A percentile compares a stretch with the other conserved stretches of the same genome.
These are phyloP conservation scores for Penicillium ochrochloron DNA, from an alignment of 495 filamentous ascomycete species.

Conservation along the genomic window DNA sequence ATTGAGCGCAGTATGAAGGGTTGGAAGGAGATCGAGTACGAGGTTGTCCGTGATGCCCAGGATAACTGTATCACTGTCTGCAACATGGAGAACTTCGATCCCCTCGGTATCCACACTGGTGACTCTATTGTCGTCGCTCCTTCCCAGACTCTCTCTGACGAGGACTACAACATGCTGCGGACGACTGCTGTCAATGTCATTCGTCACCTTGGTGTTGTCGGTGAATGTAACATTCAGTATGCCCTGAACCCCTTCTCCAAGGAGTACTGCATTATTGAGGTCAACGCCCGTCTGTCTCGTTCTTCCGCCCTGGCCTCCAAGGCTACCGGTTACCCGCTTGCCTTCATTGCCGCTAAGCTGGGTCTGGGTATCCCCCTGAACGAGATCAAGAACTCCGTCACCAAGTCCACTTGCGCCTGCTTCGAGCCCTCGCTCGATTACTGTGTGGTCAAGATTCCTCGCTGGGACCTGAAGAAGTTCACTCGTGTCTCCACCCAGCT, in stretches of 20 bases:
- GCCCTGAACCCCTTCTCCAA: slow-evolving; percentile 94
- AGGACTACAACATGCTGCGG: slow-evolving; percentile 99
- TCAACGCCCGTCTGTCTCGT: slow-evolving; percentile 95
- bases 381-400: slow-evolving; percentile 95
- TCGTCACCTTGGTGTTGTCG: slow-evolving; percentile 93
- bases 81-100: slow-evolving; percentile 99
- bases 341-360: slow-evolving; percentile 94
- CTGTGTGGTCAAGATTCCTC: slow-evolving; percentile 97
- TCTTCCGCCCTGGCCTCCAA: slow-evolving; percentile 97
- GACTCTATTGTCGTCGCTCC: slow-evolving; percentile 98
- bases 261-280: slow-evolving; percentile 99
- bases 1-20: slow-evolving; percentile 99
- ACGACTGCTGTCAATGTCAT: slow-evolving; percentile 99
- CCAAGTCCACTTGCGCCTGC: slow-evolving; percentile 94
- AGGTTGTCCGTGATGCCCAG: slow-evolving; percentile 92
- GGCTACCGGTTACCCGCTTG: slow-evolving; percentile 95
- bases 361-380: slow-evolving; percentile 94
- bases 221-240: slow-evolving; percentile 99
- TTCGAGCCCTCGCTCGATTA: slow-evolving; percentile 99
- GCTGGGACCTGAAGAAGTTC: slow-evolving; percentile 99
- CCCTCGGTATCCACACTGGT: slow-evolving; percentile 95
- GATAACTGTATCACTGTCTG: slow-evolving; percentile 99
- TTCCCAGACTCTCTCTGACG: slow-evolving; percentile 94
- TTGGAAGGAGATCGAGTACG: slow-evolving; percentile 99
- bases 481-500: slow-evolving; percentile 93